Percentiles rank a stretch among this genome's conserved stretches.
phyloP scores from a whole-genome alignment of 208 protist species.

The Crithidia expoeki region DNA sequence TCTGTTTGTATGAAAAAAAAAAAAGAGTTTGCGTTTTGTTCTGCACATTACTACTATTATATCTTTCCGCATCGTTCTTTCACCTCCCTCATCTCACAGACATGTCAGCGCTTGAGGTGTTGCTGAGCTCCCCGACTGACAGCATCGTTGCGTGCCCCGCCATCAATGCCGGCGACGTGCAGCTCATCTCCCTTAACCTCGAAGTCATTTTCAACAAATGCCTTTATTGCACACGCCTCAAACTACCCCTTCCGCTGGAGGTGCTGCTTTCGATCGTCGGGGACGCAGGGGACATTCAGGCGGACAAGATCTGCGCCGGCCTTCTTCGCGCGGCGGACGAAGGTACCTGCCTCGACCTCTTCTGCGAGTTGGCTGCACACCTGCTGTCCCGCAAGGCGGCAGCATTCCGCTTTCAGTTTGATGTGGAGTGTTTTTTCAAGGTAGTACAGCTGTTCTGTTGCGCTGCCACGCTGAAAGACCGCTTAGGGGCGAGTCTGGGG shows the following conservation, averaged over 20 bases:
- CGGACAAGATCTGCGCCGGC: constrained; percentile 32
- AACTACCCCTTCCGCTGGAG: constrained; percentile 48
- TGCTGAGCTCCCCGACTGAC: constrained; percentile 58
- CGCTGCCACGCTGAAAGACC: constrained; percentile 54
- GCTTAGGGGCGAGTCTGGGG: constrained; percentile 44
- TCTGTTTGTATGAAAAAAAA: too few relatives aligned
- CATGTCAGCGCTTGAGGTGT: constrained; percentile 50
- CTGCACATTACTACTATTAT: too few relatives aligned
- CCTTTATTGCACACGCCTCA: constrained; percentile 62
- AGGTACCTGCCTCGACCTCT: constrained; percentile 47
- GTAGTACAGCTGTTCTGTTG: constrained; percentile 64
- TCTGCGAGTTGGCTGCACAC: constrained; percentile 42
- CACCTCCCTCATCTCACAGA: neutral
- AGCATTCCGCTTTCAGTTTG: constrained; percentile 48
- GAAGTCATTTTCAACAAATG: constrained; percentile 67
- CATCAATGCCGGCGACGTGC: constrained; percentile 42
- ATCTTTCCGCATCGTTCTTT: too few relatives aligned
- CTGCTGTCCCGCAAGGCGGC: constrained; percentile 46
- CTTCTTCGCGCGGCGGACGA: constrained; percentile 46
- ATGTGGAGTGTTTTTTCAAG: constrained; percentile 71
- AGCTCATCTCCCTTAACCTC: constrained; percentile 41
- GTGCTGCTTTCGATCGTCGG: constrained; percentile 56
- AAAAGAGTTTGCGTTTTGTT: too few relatives aligned
- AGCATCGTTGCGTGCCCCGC: constrained; percentile 41
- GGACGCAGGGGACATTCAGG: constrained; percentile 36